These are phyloP conservation scores for Pichia sp. DNA, from an alignment of 1,139 yeast species.

Conservation along the genomic window DNA sequence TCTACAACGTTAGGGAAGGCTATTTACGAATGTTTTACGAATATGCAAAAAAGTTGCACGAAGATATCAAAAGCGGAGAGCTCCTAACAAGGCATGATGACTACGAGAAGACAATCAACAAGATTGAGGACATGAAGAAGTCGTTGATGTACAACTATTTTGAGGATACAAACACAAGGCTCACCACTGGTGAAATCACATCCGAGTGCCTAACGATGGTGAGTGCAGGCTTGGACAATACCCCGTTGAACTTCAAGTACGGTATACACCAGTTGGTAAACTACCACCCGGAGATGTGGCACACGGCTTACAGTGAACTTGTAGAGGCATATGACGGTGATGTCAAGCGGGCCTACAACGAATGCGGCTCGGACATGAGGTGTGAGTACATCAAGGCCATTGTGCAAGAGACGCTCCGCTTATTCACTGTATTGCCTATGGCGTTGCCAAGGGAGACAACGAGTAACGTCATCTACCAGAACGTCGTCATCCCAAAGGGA, in stretches of 20 bases:
- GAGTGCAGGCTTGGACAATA: constrained; percentile 75
- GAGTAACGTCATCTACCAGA: constrained; percentile 39
- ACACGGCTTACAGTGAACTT: constrained; percentile 38
- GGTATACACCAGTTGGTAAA: constrained; percentile 60
- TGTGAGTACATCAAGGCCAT: constrained; percentile 54
- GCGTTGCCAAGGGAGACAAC: constrained; percentile 62
- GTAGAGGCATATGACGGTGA: constrained; percentile 33
- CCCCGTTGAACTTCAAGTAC: constrained; percentile 59
- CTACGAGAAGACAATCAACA: background rate
- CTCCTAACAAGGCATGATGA: background rate
- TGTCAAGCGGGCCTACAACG: constrained; percentile 43
- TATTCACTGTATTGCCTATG: constrained; percentile 63
- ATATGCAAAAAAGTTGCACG: constrained; percentile 22
- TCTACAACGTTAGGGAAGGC: constrained; percentile 46
- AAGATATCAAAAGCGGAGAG: constrained; percentile 18
- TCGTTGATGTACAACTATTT: constrained; percentile 29
- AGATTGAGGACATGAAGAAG: constrained; percentile 20
- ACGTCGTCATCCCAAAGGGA: constrained; percentile 46
- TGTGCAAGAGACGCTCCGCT: constrained; percentile 58
- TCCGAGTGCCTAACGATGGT: constrained; percentile 72
- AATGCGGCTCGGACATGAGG: constrained; percentile 28
- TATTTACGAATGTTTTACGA: constrained; percentile 46
- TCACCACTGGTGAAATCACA: constrained; percentile 41
- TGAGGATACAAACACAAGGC: constrained; percentile 13
- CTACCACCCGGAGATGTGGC: constrained; percentile 40